phyloP scores from a whole-genome alignment of 495 filamentous ascomycete species.

The Penicillium pancosmium region DNA sequence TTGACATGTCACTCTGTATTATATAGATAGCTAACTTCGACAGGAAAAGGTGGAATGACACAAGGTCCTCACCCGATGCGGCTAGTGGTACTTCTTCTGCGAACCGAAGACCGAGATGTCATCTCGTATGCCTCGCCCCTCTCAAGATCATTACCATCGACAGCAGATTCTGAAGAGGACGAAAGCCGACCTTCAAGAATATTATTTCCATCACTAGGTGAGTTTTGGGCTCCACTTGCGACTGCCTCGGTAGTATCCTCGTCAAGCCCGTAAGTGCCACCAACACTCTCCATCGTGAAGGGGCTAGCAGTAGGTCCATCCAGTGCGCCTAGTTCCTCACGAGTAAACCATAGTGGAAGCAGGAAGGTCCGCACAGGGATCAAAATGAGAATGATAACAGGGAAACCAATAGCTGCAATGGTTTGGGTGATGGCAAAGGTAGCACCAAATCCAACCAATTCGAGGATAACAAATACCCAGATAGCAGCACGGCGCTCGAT shows the following conservation, averaged over 20 bases:
- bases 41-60: too few species aligned
- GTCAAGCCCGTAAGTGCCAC: conserved; percentile 64
- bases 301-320: conserved; percentile 82
- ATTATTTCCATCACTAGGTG: conserved; percentile 13
- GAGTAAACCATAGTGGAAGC: conserved; percentile 70
- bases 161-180: conserved; percentile 28
- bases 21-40: too few species aligned
- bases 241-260: conserved; percentile 21
- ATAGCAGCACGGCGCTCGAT: conserved; percentile 63
- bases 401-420: conserved; percentile 92
- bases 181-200: conserved; percentile 22
- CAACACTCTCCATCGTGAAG: conserved; percentile 85
- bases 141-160: conserved; percentile 44
- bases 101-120: conserved; percentile 25
- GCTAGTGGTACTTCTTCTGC: conserved; percentile 36
- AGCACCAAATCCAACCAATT: conserved; percentile 78
- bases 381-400: conserved; percentile 78
- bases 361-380: conserved; percentile 76
- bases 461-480: conserved; percentile 76
- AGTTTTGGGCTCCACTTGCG: conserved; percentile 12
- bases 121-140: conserved; percentile 44
- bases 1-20: background rate
- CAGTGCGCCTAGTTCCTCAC: conserved; percentile 68
- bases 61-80: conserved; percentile 14
- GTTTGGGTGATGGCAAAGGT: conserved; percentile 97